Evolutionary conservation across 495 filamentous ascomycete genomes (phyloP), one percentile per base, ranked within the genome.

Genomic region (Penicillium waksmanii): DNA sequence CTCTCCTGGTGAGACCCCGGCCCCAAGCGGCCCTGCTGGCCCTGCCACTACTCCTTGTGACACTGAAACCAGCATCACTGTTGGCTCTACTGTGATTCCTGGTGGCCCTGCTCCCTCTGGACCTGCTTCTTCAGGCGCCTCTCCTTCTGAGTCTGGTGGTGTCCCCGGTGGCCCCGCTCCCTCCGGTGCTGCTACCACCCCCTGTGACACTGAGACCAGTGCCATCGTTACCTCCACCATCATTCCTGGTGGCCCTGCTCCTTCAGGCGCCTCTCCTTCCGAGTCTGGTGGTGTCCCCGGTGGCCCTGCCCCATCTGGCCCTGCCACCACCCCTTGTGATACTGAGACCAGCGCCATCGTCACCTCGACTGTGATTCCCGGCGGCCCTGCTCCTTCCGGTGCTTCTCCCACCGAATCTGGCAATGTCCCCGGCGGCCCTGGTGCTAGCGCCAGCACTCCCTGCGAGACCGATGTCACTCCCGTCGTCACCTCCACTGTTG

Each of bases 131-230:
- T 36, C 54, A 19, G 47, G 36, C 25, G 53, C 36, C 58, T 51
- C 46, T 23, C 18, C 18, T 9, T 25, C 46, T 31, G 48, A 18
- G 15, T 42, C 72, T 46, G 56, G 64, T 33, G 6, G 31, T 19
- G 42, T 18, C 18, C 48, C 66, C 18, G 35, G 49, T 10, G 56
- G 53, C 48, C 51, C 65, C 34, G 53, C 27, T 21, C 54, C 61
- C 25, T 44, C 62, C 17, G 62, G 60, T 51, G 21, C 57, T 42
- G 52, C 51, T 13, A 61, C 15, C 13, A 64, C 62, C n/a, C 50
- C 71, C 31, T 66, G 64, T 21, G 64, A 65, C 17, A 68, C 66
- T 18, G 53, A 60, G 48, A 63, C 62, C 31, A 62, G 55, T 13
- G 53, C 52, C 21, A 54, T 60, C 17, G 55, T 63, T 2, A 48